These are phyloP conservation scores for Pseudocercospora ulei DNA, from an alignment of 2,329 filamentous ascomycete genomes.

Conservation along the genomic window DNA sequence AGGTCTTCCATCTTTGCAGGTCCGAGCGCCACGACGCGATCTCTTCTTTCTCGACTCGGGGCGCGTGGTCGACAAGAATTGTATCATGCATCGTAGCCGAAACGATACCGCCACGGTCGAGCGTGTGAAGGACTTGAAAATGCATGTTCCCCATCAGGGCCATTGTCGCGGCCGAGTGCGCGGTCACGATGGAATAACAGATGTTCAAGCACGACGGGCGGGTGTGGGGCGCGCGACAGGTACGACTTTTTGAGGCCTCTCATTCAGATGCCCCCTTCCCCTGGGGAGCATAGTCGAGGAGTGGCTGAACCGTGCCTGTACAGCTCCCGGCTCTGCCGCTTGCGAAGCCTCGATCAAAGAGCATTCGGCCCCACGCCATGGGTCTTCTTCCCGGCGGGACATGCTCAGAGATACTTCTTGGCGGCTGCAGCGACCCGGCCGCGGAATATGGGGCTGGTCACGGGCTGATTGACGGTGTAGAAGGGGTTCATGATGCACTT, in stretches of 20 bases:
- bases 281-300: too few relatives aligned
- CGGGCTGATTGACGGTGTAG: slow-evolving; percentile 73
- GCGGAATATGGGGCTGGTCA: slow-evolving; percentile 79
- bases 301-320: too few relatives aligned
- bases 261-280: too few relatives aligned
- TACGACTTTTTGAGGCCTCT: too few relatives aligned
- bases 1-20: slow-evolving; percentile 3
- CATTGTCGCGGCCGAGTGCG: neutral
- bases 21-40: neutral
- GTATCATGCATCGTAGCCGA: slow-evolving; percentile 5
- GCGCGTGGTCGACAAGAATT: neutral
- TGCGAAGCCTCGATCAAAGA: too few relatives aligned
- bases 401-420: slow-evolving; percentile 52
- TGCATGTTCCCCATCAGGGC: slow-evolving; percentile 4
- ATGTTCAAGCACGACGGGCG: neutral
- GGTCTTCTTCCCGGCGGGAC: too few relatives aligned
- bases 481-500: slow-evolving; percentile 98
- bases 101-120: slow-evolving; percentile 1
- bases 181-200: too few relatives aligned
- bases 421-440: slow-evolving; percentile 73
- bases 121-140: neutral
- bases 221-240: too few relatives aligned
- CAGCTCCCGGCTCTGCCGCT: too few relatives aligned
- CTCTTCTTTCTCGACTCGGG: slow-evolving; percentile 6
- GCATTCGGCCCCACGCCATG: too few relatives aligned